phyloP scores from a whole-genome alignment of 176 grass and related monocot species.

The Aegilops speltoides region DNA sequence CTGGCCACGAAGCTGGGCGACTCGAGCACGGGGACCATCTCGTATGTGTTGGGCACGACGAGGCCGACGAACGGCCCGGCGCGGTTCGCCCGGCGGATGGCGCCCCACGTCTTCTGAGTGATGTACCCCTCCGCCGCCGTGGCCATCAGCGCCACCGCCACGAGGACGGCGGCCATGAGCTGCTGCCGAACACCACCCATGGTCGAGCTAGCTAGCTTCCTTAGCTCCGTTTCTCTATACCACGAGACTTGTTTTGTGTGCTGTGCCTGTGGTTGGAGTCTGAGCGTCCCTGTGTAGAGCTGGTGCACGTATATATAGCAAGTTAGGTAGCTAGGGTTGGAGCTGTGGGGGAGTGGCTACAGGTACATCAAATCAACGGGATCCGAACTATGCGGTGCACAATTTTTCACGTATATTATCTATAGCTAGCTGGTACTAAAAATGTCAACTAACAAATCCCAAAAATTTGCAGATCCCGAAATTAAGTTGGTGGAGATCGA shows the following conservation, averaged over 20 bases:
- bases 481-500: neutral
- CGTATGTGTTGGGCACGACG: slow-evolving; percentile 73
- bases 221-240: neutral
- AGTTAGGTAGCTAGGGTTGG: neutral
- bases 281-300: neutral
- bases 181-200: neutral
- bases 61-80: slow-evolving; percentile 56
- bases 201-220: neutral
- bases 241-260: neutral
- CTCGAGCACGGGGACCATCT: slow-evolving; percentile 65
- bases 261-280: neutral
- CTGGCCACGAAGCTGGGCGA: slow-evolving; percentile 30
- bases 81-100: slow-evolving; percentile 30
- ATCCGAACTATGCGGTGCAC: neutral
- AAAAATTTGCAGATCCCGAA: neutral
- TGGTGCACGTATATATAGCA: neutral
- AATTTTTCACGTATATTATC: neutral
- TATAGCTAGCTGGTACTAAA: neutral
- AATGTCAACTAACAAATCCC: neutral
- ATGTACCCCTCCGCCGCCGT: neutral
- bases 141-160: neutral
- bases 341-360: neutral
- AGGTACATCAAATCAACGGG: neutral
- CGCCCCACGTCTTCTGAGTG: neutral
- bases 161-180: neutral